Evolutionary conservation across 2,329 filamentous ascomycete genomes (phyloP), one percentile per base, ranked within the genome.

Genomic region (Arthrobotrys sphaeroides): DNA sequence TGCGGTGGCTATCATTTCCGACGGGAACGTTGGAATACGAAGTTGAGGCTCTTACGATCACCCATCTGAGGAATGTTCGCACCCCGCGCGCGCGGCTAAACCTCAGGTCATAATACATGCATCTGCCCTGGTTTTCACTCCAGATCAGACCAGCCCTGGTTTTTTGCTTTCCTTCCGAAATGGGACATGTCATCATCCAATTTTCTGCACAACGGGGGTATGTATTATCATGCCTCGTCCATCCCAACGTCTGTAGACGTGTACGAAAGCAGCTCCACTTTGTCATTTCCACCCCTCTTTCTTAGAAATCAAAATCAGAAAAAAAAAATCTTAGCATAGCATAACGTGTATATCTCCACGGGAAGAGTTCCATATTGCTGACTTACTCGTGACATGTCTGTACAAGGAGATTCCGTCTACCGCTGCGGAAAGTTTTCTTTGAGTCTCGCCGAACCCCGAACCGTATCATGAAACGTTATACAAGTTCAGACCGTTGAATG

Each of bases 41-140:
- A 49, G 9, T 51, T 74, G 70, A 74, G 70, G 70, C 70, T 74
- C 70, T 74, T 67, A 31, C 51, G 55, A 60, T 13, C 26, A 53
- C 36, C 36, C 36, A 26, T 16, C 28, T 16, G 16, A 33, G 24
- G 20, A 31, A 33, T 28, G 31, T 60, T 65, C 69, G 53, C 53
- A 62, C 61, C 69, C 61, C 33, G 70, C 53, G 70, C 61, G 69
- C 70, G 62, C 70, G 70, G 70, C 70, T 74, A 74, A 73, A 67
- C 55, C 55, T 47, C 26, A 55, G 18, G 36, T 53, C 47, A 68
- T 55, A 53, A 49, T 40, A n/a, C 55, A 51, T 60, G 53, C 28
- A 40, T 55, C 20, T 36, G 33, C 45, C 55, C 55, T 55, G 18
- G 51, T 13, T 62, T 64, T 24, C 62, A 22, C 16, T 55, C n/a